Evolutionary conservation across 2,329 filamentous ascomycete genomes (phyloP).

Genomic region (Cercospora janseana): DNA sequence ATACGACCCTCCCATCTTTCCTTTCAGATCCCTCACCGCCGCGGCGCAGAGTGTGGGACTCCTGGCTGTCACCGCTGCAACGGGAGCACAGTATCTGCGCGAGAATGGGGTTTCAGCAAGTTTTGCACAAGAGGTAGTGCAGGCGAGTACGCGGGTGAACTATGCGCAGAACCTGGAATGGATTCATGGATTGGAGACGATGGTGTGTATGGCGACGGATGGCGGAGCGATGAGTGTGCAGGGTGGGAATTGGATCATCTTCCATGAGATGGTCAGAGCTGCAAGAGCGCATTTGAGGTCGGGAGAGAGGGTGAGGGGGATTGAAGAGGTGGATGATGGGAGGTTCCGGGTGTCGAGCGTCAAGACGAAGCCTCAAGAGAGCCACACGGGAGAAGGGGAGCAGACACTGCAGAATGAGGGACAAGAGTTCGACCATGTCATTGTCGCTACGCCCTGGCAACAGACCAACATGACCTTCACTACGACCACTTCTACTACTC

Average conservation of each 20-base stretch:
- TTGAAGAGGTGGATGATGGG: slow-evolving; percentile 44
- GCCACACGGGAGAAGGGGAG: neutral
- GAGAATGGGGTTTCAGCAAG: slow-evolving; percentile 63
- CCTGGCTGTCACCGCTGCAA: slow-evolving; percentile 62
- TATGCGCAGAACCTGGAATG: slow-evolving; percentile 85
- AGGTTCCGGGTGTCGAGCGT: slow-evolving; percentile 38
- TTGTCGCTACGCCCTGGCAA: slow-evolving; percentile 82
- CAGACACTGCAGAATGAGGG: neutral
- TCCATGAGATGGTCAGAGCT: slow-evolving; percentile 70
- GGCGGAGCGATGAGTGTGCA: slow-evolving; percentile 69
- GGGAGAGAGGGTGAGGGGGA: slow-evolving; percentile 65
- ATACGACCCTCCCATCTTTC: slow-evolving; percentile 80
- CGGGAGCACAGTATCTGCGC: slow-evolving; percentile 70
- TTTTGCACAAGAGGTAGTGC: slow-evolving; percentile 79
- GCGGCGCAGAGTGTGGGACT: slow-evolving; percentile 67
- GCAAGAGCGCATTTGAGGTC: slow-evolving; percentile 62
- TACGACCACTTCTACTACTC: slow-evolving; percentile 36
- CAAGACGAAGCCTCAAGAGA: too few relatives aligned
- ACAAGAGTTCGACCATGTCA: slow-evolving; percentile 53
- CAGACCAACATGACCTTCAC: slow-evolving; percentile 10
- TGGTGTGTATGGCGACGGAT: slow-evolving; percentile 88
- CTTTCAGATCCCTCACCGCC: slow-evolving; percentile 73
- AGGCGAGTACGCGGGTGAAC: slow-evolving; percentile 88
- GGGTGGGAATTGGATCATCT: slow-evolving; percentile 94
- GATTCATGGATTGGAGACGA: slow-evolving; percentile 85